phyloP scores from a whole-genome alignment of 1,284 basidiomycete genomes.

The Xerocomus tenax region DNA sequence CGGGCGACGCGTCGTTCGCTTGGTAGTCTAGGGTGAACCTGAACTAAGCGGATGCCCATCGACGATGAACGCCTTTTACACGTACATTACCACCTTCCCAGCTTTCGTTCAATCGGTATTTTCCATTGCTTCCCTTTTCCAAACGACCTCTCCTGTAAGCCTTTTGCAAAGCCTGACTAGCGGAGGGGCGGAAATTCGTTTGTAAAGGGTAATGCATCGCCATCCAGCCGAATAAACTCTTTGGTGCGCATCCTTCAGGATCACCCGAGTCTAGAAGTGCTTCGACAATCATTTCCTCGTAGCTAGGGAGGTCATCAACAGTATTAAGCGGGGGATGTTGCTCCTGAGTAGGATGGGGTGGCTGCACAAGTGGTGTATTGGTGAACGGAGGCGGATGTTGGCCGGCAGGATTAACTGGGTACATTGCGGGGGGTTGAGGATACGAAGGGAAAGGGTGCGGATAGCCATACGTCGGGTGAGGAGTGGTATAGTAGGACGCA shows the following conservation, averaged over 20 bases:
- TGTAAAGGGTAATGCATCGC: constrained; percentile 69
- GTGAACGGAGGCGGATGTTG: constrained; percentile 27
- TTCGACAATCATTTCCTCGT: constrained; percentile 80
- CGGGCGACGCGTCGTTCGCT: constrained; percentile 58
- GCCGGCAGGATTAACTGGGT: constrained; percentile 23
- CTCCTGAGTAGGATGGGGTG: constrained; percentile 19
- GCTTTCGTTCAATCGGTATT: constrained; percentile 59
- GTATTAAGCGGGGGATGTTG: constrained; percentile 19
- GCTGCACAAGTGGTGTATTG: constrained; percentile 22
- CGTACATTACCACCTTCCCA: constrained; percentile 76
- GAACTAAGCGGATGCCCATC: constrained; percentile 6
- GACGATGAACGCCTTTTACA: constrained; percentile 7
- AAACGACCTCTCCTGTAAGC: constrained; percentile 69
- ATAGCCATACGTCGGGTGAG: constrained; percentile 30
- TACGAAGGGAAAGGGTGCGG: constrained; percentile 37
- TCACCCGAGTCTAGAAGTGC: constrained; percentile 57
- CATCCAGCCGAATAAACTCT: constrained; percentile 74
- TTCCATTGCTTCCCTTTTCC: constrained; percentile 60
- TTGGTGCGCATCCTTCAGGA: constrained; percentile 67
- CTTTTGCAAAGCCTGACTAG: constrained; percentile 75
- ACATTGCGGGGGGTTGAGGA: constrained; percentile 37
- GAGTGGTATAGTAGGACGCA: constrained; percentile 45
- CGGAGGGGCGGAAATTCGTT: constrained; percentile 75
- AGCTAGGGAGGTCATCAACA: constrained; percentile 66
- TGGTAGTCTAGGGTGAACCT: constrained; percentile 45